Evolutionary conservation across 2,329 filamentous ascomycete species (phyloP).

Genomic region (Fusarium tanahbumbuense): DNA sequence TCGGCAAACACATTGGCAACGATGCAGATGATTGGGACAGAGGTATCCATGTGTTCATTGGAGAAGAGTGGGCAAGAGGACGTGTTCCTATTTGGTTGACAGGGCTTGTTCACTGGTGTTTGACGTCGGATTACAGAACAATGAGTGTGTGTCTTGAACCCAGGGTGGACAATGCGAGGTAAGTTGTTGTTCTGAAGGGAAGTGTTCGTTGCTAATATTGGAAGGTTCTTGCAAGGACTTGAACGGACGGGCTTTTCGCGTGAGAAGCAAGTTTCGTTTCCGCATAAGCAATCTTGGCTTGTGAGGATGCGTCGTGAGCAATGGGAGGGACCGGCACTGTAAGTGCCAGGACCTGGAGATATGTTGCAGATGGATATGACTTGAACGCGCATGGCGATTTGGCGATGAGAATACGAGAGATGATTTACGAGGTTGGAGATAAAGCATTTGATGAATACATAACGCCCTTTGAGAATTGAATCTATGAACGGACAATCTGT

Average conservation of each 20-base stretch:
- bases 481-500: neutral
- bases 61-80: constrained; percentile 91
- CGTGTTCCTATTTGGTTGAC: constrained; percentile 85
- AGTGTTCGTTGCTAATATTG: neutral
- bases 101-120: constrained; percentile 87
- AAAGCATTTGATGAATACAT: neutral
- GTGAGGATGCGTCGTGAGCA: constrained; percentile 83
- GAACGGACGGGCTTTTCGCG: constrained; percentile 83
- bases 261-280: constrained; percentile 86
- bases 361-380: no score
- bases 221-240: constrained; percentile 68
- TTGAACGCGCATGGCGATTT: neutral
- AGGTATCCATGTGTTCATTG: constrained; percentile 88
- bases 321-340: constrained; percentile 75
- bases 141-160: constrained; percentile 88
- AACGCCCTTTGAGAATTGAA: neutral
- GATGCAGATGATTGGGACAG: constrained; percentile 84
- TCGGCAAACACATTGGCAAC: constrained; percentile 76
- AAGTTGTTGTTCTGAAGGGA: constrained; percentile 47
- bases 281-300: constrained; percentile 92
- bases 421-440: constrained; percentile 16
- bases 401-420: constrained; percentile 32
- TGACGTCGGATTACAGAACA: constrained; percentile 81
- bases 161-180: constrained; percentile 91
- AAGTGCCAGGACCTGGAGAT: no score